phyloP scores from a whole-genome alignment of 345 rosid genomes.

The Hibiscus tridactylites region DNA sequence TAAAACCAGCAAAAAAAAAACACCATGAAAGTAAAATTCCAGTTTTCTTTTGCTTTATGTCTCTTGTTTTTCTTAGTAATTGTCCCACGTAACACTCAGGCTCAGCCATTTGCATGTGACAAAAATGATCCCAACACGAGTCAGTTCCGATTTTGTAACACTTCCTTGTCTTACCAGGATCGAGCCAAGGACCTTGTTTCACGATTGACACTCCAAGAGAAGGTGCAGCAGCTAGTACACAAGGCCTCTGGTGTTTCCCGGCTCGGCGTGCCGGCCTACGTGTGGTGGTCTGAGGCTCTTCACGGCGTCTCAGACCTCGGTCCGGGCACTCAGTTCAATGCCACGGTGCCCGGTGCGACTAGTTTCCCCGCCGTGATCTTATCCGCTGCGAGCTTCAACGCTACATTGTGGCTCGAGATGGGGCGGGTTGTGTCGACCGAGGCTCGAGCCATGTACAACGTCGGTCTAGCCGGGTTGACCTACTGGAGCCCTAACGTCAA shows the following conservation, averaged over 20 bases:
- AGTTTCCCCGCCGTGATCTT: slow-evolving; percentile 56
- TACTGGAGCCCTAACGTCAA: slow-evolving; percentile 56
- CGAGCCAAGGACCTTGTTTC: slow-evolving; percentile 43
- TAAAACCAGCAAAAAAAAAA: not conserved
- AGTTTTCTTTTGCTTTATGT: slow-evolving; percentile 2
- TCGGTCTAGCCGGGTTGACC: slow-evolving; percentile 34
- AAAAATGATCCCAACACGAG: slow-evolving; percentile 20
- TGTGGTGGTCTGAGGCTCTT: slow-evolving; percentile 80
- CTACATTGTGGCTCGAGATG: slow-evolving; percentile 42
- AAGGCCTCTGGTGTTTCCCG: slow-evolving; percentile 37
- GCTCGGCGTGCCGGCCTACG: slow-evolving; percentile 49
- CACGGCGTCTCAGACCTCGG: slow-evolving; percentile 55
- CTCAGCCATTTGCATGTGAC: slow-evolving; percentile 40
- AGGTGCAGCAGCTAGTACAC: slow-evolving; percentile 49
- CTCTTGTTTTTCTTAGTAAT: slow-evolving; percentile 14
- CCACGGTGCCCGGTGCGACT: slow-evolving; percentile 44
- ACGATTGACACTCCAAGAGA: slow-evolving; percentile 43
- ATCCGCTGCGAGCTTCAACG: slow-evolving; percentile 53
- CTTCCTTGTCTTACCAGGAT: slow-evolving; percentile 30
- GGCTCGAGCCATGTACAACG: slow-evolving; percentile 40
- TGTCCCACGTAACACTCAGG: slow-evolving; percentile 11
- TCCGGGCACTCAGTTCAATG: slow-evolving; percentile 38
- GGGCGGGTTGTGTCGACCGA: slow-evolving; percentile 46
- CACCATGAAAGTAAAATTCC: slow-evolving; percentile 8
- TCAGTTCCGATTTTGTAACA: slow-evolving; percentile 37